Evolutionary conservation across 2,329 filamentous ascomycete genomes (phyloP), one percentile per base, ranked within the genome.

Genomic region (Aspergillus vadensis): DNA sequence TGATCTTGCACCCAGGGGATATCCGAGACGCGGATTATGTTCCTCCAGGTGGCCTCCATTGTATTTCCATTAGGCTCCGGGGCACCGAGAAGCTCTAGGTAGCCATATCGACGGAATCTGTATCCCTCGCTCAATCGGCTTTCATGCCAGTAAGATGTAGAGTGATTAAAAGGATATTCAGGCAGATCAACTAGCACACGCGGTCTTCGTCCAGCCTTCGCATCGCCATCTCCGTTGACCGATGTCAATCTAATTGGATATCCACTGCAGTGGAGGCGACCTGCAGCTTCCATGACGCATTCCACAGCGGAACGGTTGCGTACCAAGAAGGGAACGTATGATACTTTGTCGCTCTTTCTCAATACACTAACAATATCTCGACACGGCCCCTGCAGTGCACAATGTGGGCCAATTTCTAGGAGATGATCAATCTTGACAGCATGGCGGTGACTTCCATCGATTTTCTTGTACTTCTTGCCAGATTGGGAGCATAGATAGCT

Each of bases 1-100:
- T 84, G 81, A 51, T 83, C 78, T 0, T 70, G 66, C 1, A 83
- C 61, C 82, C 82, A 84, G 1, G 66, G 65, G 27, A 60, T 43
- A 14, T 69, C 64, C 0, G 49, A 57, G 0, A 79, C 56, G 0
- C 74, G 72, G 9, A 83, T 70, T 17, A 80, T 69, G 53, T 80
- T 79, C 8, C 80, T 72, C 82, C 82, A 84, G 36, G 55, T 63
- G 0, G 73, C 67, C 47, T 69, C 68, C 12, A 63, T 49, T 5
- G 63, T 63, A 15, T 66, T 68, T 41, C 58, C 65, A 14, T 68
- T 55, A 1, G 59, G 30, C 6, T 44, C 51, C 4, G 59, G 67
- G 0, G 57, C 36, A 4, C 69, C 69, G 3, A 69, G 49, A 10
- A 69, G 48, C 39, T 66, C 62, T 23, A 53, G 17, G 2, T 64